Conservation (phyloP, 2,329 filamentous ascomycete genomes). For the Diaporthe capsici region DNA sequence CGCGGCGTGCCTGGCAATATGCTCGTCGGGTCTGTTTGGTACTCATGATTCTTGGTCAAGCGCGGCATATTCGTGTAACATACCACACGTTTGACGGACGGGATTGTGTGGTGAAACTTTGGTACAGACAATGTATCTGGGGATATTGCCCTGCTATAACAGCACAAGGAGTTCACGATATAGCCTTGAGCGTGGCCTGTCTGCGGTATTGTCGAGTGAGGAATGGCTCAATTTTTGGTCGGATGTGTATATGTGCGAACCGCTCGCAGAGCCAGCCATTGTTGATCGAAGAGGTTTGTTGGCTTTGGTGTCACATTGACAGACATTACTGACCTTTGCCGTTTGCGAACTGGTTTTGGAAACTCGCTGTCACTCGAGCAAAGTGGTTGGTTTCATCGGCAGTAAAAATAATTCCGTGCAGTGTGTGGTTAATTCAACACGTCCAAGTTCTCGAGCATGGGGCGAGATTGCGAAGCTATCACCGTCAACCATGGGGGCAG, state of each 20-base stretch:
- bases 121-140: slow-evolving; percentile 13
- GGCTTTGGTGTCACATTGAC: background rate
- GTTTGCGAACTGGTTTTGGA: background rate
- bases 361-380: background rate
- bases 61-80: slow-evolving; percentile 3
- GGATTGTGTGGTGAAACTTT: background rate
- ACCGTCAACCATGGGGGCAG: too few relatives aligned
- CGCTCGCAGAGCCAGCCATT: background rate
- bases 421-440: background rate
- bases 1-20: too few relatives aligned
- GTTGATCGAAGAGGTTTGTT: background rate
- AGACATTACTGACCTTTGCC: background rate
- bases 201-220: background rate
- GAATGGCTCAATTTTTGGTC: background rate
- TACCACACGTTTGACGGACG: background rate
- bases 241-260: background rate
- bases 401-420: background rate
- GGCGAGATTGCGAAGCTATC: background rate
- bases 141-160: background rate
- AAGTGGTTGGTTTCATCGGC: background rate
- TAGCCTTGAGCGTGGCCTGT: background rate
- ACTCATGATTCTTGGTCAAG: background rate
- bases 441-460: background rate
- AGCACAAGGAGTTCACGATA: background rate
- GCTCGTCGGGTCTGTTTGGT: background rate